Conservation (phyloP, 768 basidiomycete species). For the Lepiota venenata region DNA sequence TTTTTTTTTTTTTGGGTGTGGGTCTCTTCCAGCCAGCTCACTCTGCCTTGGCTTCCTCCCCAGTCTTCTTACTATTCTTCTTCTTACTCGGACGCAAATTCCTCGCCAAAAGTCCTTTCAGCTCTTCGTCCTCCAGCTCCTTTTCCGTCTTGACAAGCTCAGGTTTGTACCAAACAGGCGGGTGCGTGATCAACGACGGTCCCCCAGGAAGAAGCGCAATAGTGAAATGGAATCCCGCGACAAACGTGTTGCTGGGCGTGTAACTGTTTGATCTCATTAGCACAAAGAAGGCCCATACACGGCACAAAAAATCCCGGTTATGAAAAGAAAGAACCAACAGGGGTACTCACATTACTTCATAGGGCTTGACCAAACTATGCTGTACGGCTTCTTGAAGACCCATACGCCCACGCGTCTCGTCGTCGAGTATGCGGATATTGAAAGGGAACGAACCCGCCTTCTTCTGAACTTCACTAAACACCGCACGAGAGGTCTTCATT, state of each 20-base stretch:
- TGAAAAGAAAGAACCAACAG: neutral
- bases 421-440: constrained; percentile 90
- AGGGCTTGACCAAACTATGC: constrained; percentile 90
- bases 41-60: constrained; percentile 34
- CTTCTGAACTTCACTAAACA: constrained; percentile 96
- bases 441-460: constrained; percentile 99
- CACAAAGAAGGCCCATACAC: neutral
- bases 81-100: constrained; percentile 89
- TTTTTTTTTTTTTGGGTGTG: too few relatives aligned
- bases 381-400: constrained; percentile 95
- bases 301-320: neutral
- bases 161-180: constrained; percentile 90
- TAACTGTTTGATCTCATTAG: constrained; percentile 41
- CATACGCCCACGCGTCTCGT: constrained; percentile 94
- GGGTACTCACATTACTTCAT: constrained; percentile 81
- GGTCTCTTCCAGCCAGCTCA: constrained; percentile 8
- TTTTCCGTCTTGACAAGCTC: constrained; percentile 90
- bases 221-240: constrained; percentile 97
- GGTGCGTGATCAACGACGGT: constrained; percentile 81
- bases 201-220: constrained; percentile 90
- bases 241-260: constrained; percentile 78
- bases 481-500: constrained; percentile 95
- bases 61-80: constrained; percentile 83
- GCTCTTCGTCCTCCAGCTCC: constrained; percentile 82
- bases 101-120: constrained; percentile 75